These are phyloP conservation scores for Chrysoporthe puriensis DNA, from an alignment of 2,329 filamentous ascomycete genomes.

Conservation along the genomic window DNA sequence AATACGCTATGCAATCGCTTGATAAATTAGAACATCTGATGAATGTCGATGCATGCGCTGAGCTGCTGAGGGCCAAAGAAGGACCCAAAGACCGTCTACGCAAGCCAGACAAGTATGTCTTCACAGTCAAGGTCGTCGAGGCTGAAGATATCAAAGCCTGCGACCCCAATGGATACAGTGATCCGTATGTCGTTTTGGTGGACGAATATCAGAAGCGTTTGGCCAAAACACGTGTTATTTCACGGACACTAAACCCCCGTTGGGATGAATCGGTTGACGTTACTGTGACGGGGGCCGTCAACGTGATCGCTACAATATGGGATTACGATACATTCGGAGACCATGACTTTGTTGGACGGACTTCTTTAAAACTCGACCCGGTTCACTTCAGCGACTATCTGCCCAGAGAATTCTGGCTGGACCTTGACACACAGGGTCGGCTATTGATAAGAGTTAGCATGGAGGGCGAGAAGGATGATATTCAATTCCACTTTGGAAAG, in stretches of 20 bases:
- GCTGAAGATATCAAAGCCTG: conserved; percentile 98
- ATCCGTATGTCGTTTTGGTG: conserved; percentile 94
- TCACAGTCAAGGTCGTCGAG: conserved; percentile 98
- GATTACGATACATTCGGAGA: conserved; percentile 97
- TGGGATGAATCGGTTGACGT: conserved; percentile 99
- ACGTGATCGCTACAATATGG: conserved; percentile 96
- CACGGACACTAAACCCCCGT: conserved; percentile 86
- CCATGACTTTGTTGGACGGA: conserved; percentile 95
- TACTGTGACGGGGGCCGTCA: conserved; percentile 86
- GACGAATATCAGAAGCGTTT: conserved; percentile 98
- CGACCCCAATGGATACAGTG: conserved; percentile 89
- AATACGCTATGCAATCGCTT: conserved; percentile 89
- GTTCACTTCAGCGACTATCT: conserved; percentile 95
- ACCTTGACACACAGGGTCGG: conserved; percentile 92
- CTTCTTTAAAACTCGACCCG: conserved; percentile 98
- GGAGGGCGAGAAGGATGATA: conserved; percentile 98
- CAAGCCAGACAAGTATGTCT: conserved; percentile 86
- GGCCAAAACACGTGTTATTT: conserved; percentile 90
- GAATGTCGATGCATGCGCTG: conserved; percentile 88
- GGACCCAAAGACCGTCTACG: conserved; percentile 66
- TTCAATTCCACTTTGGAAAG: conserved; percentile 98
- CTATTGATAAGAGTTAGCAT: conserved; percentile 91
- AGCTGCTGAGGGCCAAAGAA: conserved; percentile 74
- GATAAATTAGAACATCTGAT: conserved; percentile 88
- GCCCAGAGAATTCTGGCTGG: conserved; percentile 95